A percentile compares a stretch with the other conserved stretches of the same genome.
Conservation (phyloP, 148 eudicot genomes). For the Hydrangea macrophylla region DNA sequence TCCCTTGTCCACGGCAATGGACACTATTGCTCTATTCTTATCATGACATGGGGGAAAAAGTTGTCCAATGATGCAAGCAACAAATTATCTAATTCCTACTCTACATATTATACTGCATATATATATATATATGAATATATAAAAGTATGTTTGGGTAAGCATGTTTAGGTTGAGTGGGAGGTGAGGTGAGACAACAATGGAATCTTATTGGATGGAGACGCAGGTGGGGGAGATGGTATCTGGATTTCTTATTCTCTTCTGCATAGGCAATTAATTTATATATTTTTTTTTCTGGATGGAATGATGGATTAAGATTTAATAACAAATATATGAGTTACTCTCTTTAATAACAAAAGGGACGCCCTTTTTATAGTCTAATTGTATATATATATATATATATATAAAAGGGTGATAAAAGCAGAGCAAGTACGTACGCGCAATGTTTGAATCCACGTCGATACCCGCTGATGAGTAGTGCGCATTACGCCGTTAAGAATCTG, state of each 20-base stretch:
- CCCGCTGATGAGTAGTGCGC: slow-evolving; percentile 35
- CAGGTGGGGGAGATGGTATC: slow-evolving; percentile 1
- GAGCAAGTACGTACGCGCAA: slow-evolving; percentile 20
- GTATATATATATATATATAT: background rate
- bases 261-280: background rate
- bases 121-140: too few relatives aligned
- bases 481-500: slow-evolving; percentile 17
- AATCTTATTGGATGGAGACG: slow-evolving; percentile 19
- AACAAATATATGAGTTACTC: too few relatives aligned
- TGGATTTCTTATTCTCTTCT: too few relatives aligned
- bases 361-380: too few relatives aligned
- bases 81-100: too few relatives aligned
- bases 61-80: too few relatives aligned
- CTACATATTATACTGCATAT: too few relatives aligned
- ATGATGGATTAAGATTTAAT: background rate
- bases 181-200: slow-evolving; percentile 13
- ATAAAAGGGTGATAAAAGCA: slow-evolving; percentile 32
- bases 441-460: slow-evolving; percentile 51
- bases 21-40: too few relatives aligned
- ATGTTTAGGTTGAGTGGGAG: background rate
- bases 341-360: too few relatives aligned
- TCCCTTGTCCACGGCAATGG: too few relatives aligned
- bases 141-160: too few relatives aligned
- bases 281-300: background rate
- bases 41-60: too few relatives aligned